These are phyloP conservation scores for Gentiana macrophylla DNA, from an alignment of 257 asterid species.

Conservation along the genomic window DNA sequence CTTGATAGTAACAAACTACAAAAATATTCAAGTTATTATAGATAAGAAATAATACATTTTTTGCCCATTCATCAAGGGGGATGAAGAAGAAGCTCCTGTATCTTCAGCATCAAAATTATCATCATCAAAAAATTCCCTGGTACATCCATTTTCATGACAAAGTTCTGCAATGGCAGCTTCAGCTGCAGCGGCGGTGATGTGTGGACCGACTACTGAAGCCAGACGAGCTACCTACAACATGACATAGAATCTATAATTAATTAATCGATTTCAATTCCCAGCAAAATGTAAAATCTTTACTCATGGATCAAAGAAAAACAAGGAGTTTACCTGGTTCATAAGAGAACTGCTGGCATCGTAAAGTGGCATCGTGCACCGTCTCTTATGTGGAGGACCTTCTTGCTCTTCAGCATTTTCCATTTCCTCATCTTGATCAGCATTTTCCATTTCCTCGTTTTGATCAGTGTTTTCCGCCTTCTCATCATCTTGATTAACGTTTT, in stretches of 20 bases:
- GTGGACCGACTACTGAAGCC: slow-evolving; percentile 64
- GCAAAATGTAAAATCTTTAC: background rate
- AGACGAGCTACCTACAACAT: slow-evolving; percentile 54
- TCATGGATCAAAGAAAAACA: background rate
- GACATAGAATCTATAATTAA: background rate
- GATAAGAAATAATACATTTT: slow-evolving; percentile 29
- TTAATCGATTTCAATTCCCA: background rate
- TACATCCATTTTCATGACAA: slow-evolving; percentile 81
- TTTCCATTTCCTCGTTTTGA: too few relatives aligned
- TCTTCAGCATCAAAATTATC: slow-evolving; percentile 22
- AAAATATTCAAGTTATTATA: background rate
- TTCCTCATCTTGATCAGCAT: slow-evolving; percentile 17
- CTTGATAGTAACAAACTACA: too few relatives aligned
- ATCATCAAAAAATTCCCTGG: slow-evolving; percentile 63
- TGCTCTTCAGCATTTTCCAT: slow-evolving; percentile 33
- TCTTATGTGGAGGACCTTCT: slow-evolving; percentile 49
- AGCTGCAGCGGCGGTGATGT: slow-evolving; percentile 63
- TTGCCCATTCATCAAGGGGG: slow-evolving; percentile 26
- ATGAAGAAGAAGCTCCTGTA: slow-evolving; percentile 16
- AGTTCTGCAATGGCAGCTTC: slow-evolving; percentile 90
- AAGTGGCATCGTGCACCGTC: slow-evolving; percentile 35
- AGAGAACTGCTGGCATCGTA: slow-evolving; percentile 45
- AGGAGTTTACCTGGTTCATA: slow-evolving; percentile 61
- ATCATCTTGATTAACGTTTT: too few relatives aligned
- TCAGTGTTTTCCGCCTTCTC: too few relatives aligned